Evolutionary conservation across 805 yeast genomes (phyloP).

Genomic region (Yamadazyma tumulicola): DNA sequence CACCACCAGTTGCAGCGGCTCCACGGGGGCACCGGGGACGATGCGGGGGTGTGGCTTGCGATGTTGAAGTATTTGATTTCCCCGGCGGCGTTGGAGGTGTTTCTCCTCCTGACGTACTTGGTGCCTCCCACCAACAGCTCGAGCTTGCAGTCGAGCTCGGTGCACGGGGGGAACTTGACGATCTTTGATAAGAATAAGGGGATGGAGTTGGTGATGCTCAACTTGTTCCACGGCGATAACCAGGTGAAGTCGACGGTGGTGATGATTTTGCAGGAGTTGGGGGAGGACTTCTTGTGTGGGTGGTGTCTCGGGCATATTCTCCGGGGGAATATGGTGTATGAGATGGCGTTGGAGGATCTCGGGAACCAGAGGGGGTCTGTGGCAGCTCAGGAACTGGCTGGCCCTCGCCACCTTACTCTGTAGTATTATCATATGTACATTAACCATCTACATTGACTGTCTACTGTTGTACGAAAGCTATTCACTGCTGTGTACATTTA

Average conservation of each 20-base stretch:
- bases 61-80: conserved; percentile 40
- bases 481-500: conserved; percentile 1
- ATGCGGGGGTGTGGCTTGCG: conserved; percentile 37
- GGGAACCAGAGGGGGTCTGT: neutral
- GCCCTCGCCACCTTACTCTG: too few relatives aligned
- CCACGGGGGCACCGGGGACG: conserved; percentile 18
- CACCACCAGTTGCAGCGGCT: conserved; percentile 40
- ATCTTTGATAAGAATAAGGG: conserved; percentile 45
- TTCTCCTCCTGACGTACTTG: conserved; percentile 36
- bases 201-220: conserved; percentile 37
- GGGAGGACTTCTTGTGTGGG: conserved; percentile 41
- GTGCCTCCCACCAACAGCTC: conserved; percentile 40
- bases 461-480: too few relatives aligned
- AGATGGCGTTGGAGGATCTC: conserved; percentile 38
- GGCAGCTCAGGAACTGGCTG: neutral
- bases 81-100: conserved; percentile 38
- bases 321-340: conserved; percentile 36
- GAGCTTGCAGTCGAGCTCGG: conserved; percentile 33
- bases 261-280: conserved; percentile 42
- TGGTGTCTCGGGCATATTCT: conserved; percentile 40
- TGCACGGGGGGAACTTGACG: conserved; percentile 38
- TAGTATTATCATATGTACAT: too few relatives aligned
- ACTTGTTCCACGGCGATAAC: conserved; percentile 39
- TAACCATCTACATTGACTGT: too few relatives aligned
- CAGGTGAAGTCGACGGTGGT: conserved; percentile 37